Evolutionary conservation across 1,139 yeast genomes (phyloP).

Genomic region (Candida gigantensis): DNA sequence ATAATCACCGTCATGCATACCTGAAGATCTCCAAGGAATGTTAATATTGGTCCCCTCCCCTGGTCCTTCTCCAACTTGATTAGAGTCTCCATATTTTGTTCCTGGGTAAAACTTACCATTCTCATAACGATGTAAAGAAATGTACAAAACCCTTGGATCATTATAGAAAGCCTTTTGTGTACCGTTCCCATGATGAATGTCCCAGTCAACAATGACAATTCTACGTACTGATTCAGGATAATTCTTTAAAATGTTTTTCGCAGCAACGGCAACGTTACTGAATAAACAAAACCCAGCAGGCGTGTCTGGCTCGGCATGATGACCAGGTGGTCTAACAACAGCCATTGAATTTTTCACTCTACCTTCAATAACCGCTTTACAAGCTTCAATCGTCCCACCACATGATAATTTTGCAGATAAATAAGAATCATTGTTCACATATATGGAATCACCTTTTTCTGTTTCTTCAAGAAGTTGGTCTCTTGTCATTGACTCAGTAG

Average conservation of each 20-base stretch:
- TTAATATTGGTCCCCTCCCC: constrained; percentile 89
- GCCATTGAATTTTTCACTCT: constrained; percentile 89
- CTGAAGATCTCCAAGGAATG: constrained; percentile 92
- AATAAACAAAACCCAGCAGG: constrained; percentile 98
- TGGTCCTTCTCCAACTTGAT: constrained; percentile 77
- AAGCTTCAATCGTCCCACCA: constrained; percentile 97
- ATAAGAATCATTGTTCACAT: constrained; percentile 88
- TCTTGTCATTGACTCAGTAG: constrained; percentile 77
- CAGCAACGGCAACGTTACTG: constrained; percentile 97
- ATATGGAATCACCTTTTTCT: constrained; percentile 91
- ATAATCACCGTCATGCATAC: constrained; percentile 95
- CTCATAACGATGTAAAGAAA: constrained; percentile 90
- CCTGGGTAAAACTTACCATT: constrained; percentile 95
- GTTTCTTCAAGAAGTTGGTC: constrained; percentile 81
- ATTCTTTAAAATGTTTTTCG: constrained; percentile 74
- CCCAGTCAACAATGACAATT: constrained; percentile 93
- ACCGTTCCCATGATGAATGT: constrained; percentile 97
- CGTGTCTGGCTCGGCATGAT: constrained; percentile 96
- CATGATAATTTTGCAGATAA: constrained; percentile 89
- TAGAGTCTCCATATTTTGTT: constrained; percentile 74
- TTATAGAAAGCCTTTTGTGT: constrained; percentile 89
- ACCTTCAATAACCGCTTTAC: constrained; percentile 93
- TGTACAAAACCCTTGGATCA: constrained; percentile 87
- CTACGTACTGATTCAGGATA: constrained; percentile 88
- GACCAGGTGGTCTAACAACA: constrained; percentile 98